Percentiles rank a stretch among this genome's conserved stretches.
phyloP scores from a whole-genome alignment of 768 basidiomycete species.

The Pleurotus tuoliensis region DNA sequence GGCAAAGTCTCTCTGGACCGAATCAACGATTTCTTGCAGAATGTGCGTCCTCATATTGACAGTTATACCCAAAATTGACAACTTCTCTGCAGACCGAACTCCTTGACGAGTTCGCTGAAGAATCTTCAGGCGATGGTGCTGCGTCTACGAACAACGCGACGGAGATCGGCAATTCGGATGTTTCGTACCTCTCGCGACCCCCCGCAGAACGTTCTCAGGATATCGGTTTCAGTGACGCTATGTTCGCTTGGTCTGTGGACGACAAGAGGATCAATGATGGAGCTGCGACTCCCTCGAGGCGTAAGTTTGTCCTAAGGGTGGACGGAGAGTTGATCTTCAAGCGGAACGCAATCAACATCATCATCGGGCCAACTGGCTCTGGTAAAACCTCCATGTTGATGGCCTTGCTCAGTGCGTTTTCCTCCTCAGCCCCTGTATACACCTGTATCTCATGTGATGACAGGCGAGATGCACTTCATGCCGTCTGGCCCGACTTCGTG shows the following conservation, averaged over 20 bases:
- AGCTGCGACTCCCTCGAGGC: constrained; percentile 36
- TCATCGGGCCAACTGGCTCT: constrained; percentile 55
- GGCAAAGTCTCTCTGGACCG: constrained; percentile 67
- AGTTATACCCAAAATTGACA: neutral
- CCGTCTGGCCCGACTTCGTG: constrained; percentile 50
- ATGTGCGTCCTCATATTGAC: constrained; percentile 20
- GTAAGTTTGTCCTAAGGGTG: constrained; percentile 47
- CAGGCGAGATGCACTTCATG: constrained; percentile 64
- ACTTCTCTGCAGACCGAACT: constrained; percentile 37
- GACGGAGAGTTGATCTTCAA: constrained; percentile 53
- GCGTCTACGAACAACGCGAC: neutral
- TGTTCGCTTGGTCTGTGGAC: constrained; percentile 52
- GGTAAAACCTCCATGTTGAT: constrained; percentile 50
- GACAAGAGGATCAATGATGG: constrained; percentile 13
- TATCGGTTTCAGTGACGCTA: constrained; percentile 51
- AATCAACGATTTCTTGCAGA: constrained; percentile 34
- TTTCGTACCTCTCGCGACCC: neutral
- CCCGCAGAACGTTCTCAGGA: constrained; percentile 13
- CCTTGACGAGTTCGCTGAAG: constrained; percentile 33
- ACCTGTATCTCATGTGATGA: too few relatives aligned
- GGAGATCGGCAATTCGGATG: neutral
- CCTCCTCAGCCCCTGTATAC: too few relatives aligned
- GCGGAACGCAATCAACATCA: constrained; percentile 47
- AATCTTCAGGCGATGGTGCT: constrained; percentile 10
- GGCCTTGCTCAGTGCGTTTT: constrained; percentile 1